phyloP scores from a whole-genome alignment of 345 rosid species.

The Salix suchowensis region DNA sequence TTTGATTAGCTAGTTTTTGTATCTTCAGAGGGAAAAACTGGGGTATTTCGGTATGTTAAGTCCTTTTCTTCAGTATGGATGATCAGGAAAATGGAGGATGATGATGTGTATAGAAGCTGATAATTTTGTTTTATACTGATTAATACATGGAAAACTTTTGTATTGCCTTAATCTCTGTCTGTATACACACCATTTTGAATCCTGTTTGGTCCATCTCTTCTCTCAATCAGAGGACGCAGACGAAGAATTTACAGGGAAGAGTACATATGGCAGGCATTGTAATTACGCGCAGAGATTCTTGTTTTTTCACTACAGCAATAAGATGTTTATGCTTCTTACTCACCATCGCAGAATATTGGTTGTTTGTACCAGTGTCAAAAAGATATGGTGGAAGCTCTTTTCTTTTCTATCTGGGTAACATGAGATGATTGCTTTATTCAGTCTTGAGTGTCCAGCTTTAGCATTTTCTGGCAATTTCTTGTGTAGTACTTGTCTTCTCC shows the following conservation, averaged over 20 bases:
- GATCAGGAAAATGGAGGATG: slow-evolving; percentile 3
- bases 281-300: slow-evolving; percentile 6
- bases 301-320: neutral
- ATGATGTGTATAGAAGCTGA: slow-evolving; percentile 18
- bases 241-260: neutral
- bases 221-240: neutral
- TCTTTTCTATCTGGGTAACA: neutral
- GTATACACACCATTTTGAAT: neutral
- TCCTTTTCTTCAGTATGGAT: neutral
- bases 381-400: neutral
- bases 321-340: neutral
- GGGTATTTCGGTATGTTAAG: slow-evolving; percentile 48
- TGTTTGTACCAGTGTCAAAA: neutral
- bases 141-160: neutral
- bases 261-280: neutral
- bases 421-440: neutral
- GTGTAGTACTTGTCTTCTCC: neutral
- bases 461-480: slow-evolving; percentile 13
- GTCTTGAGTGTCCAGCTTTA: neutral
- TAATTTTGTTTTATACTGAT: slow-evolving; percentile 7
- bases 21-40: slow-evolving; percentile 41
- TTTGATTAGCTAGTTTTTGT: neutral
- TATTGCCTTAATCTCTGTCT: slow-evolving; percentile 6
- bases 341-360: neutral
- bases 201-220: neutral